Evolutionary conservation across 140 eudicot species (phyloP).

Genomic region (Ambrosia hybrid): DNA sequence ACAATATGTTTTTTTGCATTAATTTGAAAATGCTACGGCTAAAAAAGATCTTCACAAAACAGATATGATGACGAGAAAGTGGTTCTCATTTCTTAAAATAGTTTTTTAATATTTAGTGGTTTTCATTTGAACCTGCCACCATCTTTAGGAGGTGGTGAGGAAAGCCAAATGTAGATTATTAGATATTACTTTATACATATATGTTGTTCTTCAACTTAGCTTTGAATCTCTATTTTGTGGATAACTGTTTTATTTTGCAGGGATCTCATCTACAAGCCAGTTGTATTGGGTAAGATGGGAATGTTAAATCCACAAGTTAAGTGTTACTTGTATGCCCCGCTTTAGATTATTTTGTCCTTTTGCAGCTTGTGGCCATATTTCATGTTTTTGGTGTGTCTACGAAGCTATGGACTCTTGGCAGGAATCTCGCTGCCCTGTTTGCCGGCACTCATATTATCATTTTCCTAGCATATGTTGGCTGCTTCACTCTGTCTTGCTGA

Average conservation of each 20-base stretch:
- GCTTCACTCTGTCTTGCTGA: constrained; percentile 52
- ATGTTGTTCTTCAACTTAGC: background rate
- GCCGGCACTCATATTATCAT: constrained; percentile 52
- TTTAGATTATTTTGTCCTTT: constrained; percentile 12
- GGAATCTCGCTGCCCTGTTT: constrained; percentile 59
- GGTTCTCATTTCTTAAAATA: too few species aligned
- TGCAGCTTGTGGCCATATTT: constrained; percentile 76
- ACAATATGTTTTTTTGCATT: too few species aligned
- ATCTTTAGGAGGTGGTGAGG: background rate
- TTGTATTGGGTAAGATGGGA: constrained; percentile 61
- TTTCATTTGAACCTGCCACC: too few species aligned
- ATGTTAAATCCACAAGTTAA: constrained; percentile 14
- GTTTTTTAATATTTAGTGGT: too few species aligned
- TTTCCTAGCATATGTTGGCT: constrained; percentile 54
- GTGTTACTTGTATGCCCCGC: constrained; percentile 6
- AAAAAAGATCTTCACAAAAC: too few species aligned
- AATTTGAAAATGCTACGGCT: too few species aligned
- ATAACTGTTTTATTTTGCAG: constrained; percentile 35
- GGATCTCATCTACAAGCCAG: constrained; percentile 76
- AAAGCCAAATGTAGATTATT: background rate
- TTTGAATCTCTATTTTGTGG: constrained; percentile 21
- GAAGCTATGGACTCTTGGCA: constrained; percentile 43
- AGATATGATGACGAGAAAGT: too few species aligned
- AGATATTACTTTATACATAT: background rate
- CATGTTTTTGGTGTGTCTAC: constrained; percentile 74